Conservation (phyloP, 1,284 basidiomycete genomes). For the Wolfiporia cocos region DNA sequence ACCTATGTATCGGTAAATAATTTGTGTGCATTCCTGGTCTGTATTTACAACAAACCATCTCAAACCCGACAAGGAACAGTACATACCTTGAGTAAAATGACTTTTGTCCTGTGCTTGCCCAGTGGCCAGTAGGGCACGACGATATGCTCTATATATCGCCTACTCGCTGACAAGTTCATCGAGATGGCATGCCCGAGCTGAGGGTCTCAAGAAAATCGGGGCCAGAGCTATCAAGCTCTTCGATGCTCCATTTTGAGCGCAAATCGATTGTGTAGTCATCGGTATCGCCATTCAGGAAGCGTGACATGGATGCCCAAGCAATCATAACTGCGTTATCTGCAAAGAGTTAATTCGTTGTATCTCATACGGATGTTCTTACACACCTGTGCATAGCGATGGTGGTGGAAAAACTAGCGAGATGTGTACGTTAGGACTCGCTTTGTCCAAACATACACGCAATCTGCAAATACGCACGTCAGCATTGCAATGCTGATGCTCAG, state of each 20-base stretch:
- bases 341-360: not conserved
- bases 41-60: too few relatives aligned
- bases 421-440: slow-evolving; percentile 24
- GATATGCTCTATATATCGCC: too few relatives aligned
- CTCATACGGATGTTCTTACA: not conserved
- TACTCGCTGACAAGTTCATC: too few relatives aligned
- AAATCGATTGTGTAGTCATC: slow-evolving; percentile 62
- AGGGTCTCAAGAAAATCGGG: not conserved
- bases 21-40: too few relatives aligned
- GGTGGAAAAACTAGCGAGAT: slow-evolving; percentile 63
- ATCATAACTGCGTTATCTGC: slow-evolving; percentile 97
- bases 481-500: not conserved
- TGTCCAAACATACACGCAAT: slow-evolving; percentile 34
- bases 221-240: slow-evolving; percentile 34
- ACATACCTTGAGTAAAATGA: too few relatives aligned
- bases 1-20: too few relatives aligned
- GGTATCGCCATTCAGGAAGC: slow-evolving; percentile 59
- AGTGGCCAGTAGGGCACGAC: too few relatives aligned
- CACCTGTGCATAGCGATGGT: slow-evolving; percentile 76
- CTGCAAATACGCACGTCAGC: slow-evolving; percentile 24
- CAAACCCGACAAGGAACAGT: too few relatives aligned
- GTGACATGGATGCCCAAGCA: slow-evolving; percentile 81
- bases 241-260: slow-evolving; percentile 66
- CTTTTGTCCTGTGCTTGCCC: too few relatives aligned
- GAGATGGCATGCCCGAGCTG: not conserved